These are phyloP conservation scores for Azolla pinnata DNA, from an alignment of 75 land plant species.

Conservation along the genomic window DNA sequence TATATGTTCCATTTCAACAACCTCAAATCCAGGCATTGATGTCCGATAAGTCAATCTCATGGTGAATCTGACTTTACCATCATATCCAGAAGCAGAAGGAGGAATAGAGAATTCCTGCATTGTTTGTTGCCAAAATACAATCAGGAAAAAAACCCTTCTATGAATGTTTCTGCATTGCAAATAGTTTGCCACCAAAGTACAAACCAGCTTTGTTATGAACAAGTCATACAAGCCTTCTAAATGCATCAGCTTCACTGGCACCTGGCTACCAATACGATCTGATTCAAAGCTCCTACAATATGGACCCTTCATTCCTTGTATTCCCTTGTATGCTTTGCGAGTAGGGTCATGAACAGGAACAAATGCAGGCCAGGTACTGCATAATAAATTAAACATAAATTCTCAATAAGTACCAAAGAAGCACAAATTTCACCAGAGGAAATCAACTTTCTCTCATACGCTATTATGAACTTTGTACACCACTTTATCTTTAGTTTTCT, in stretches of 20 bases:
- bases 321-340: conserved; percentile 77
- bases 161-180: not conserved
- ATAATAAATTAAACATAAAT: no score
- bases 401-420: no score
- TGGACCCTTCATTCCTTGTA: conserved; percentile 61
- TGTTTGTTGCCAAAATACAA: not conserved
- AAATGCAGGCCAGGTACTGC: conserved; percentile 86
- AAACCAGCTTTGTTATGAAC: conserved; percentile 87
- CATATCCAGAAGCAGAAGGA: conserved; percentile 14
- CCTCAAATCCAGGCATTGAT: conserved; percentile 45
- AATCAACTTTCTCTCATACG: no score
- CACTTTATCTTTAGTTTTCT: no score
- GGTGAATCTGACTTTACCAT: conserved; percentile 45
- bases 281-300: conserved; percentile 76
- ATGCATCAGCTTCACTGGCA: conserved; percentile 87
- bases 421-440: no score
- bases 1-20: conserved; percentile 18
- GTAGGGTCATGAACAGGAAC: conserved; percentile 98
- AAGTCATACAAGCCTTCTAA: conserved; percentile 87
- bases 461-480: no score
- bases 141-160: no score
- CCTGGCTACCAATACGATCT: conserved; percentile 74
- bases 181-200: conserved; percentile 9
- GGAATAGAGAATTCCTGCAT: conserved; percentile 49
- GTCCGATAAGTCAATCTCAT: conserved; percentile 81